Percentiles rank a stretch among this genome's conserved stretches.
phyloP scores from a whole-genome alignment of 139 green algal genomes.

The Ostreobium quekettii region DNA sequence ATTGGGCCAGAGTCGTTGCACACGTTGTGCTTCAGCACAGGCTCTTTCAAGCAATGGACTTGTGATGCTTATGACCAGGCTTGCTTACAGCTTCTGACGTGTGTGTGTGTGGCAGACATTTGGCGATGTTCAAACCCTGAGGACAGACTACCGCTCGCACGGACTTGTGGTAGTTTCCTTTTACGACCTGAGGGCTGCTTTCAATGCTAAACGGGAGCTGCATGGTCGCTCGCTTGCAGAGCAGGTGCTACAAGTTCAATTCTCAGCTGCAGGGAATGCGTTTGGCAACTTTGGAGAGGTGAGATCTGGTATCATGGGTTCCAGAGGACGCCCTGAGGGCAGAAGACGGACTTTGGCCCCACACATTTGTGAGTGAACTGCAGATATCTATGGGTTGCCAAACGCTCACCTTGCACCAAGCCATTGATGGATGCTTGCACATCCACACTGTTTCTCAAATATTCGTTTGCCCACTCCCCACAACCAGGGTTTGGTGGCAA shows the following conservation, averaged over 20 bases:
- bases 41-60: too few relatives aligned
- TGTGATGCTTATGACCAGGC: too few relatives aligned
- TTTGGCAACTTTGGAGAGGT: constrained; percentile 1
- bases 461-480: too few relatives aligned
- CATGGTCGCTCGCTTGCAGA: constrained; percentile 35
- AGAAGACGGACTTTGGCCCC: neutral
- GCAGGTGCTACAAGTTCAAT: constrained; percentile 57
- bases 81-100: too few relatives aligned
- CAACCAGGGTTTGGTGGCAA: too few relatives aligned
- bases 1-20: too few relatives aligned
- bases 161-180: constrained; percentile 86
- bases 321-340: constrained; percentile 41
- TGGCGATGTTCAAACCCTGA: constrained; percentile 73
- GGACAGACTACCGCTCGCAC: constrained; percentile 52
- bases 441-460: too few relatives aligned
- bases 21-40: too few relatives aligned
- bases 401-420: neutral
- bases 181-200: constrained; percentile 77
- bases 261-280: constrained; percentile 50
- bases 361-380: neutral
- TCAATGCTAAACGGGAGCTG: constrained; percentile 54
- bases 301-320: neutral
- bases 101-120: constrained; percentile 68
- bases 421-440: too few relatives aligned
- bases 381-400: neutral